A percentile compares a stretch with the other conserved stretches of the same genome.
These are phyloP conservation scores for Globisporangium cystogenes DNA, from an alignment of 352 stramenopile species.

Conservation along the genomic window DNA sequence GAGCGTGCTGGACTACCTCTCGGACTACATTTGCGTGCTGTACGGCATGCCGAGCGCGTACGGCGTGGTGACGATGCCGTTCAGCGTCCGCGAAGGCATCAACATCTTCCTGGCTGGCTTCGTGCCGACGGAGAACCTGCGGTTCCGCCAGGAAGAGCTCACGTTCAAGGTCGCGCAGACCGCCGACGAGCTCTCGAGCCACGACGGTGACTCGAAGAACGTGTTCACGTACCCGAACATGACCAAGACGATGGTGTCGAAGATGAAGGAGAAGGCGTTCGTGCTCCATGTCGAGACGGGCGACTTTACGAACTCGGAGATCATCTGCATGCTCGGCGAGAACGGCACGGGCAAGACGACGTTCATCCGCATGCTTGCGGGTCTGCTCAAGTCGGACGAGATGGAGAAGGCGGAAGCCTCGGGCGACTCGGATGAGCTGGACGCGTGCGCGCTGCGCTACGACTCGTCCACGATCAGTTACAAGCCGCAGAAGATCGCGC, in stretches of 20 bases:
- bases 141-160: slow-evolving; percentile 98
- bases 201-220: slow-evolving; percentile 86
- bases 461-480: slow-evolving; percentile 91
- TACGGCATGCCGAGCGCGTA: slow-evolving; percentile 98
- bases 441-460: slow-evolving; percentile 76
- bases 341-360: slow-evolving; percentile 99
- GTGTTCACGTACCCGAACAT: slow-evolving; percentile 97
- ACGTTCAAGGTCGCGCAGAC: slow-evolving; percentile 98
- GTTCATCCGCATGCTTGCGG: slow-evolving; percentile 99
- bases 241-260: slow-evolving; percentile 98
- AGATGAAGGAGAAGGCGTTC: slow-evolving; percentile 93
- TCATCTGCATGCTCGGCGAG: slow-evolving; percentile 98
- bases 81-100: slow-evolving; percentile 98
- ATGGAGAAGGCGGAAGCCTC: slow-evolving; percentile 81
- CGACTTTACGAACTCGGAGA: slow-evolving; percentile 98
- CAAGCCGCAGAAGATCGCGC: slow-evolving; percentile 99
- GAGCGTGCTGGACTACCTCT: slow-evolving; percentile 99
- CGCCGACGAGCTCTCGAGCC: slow-evolving; percentile 80
- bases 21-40: slow-evolving; percentile 99
- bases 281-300: slow-evolving; percentile 97
- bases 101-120: slow-evolving; percentile 99
- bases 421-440: slow-evolving; percentile 64
- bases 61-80: slow-evolving; percentile 99
- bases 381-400: slow-evolving; percentile 98
- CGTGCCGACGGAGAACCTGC: slow-evolving; percentile 99